These are phyloP conservation scores for Acmispon strigosus DNA, from an alignment of 306 rosid species.

Conservation along the genomic window DNA sequence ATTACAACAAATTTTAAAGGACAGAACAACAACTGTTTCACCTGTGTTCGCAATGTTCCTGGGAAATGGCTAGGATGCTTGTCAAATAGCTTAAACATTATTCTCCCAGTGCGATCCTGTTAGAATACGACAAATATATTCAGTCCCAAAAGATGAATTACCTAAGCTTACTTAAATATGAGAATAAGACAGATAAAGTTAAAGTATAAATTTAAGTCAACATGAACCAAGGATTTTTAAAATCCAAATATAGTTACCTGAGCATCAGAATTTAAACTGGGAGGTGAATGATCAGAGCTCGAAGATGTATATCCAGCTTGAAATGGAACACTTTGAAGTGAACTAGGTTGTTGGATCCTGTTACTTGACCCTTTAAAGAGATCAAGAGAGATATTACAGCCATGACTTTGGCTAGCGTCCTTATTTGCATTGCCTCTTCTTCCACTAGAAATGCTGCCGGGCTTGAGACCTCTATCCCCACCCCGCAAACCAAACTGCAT, in stretches of 20 bases:
- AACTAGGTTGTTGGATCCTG: constrained; percentile 41
- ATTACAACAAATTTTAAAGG: background rate
- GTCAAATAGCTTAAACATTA: constrained; percentile 76
- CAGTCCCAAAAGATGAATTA: constrained; percentile 8
- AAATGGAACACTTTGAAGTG: constrained; percentile 57
- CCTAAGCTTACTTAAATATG: background rate
- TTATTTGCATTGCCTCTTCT: constrained; percentile 29
- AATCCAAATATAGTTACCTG: constrained; percentile 64
- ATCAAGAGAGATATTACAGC: constrained; percentile 55
- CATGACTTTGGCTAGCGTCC: constrained; percentile 38
- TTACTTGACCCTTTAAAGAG: constrained; percentile 61
- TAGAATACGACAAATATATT: constrained; percentile 10
- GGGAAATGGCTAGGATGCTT: constrained; percentile 93
- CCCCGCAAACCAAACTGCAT: constrained; percentile 62
- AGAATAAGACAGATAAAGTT: background rate
- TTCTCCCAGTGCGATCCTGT: constrained; percentile 83
- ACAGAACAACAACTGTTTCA: constrained; percentile 13
- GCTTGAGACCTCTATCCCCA: constrained; percentile 34
- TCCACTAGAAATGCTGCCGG: constrained; percentile 29
- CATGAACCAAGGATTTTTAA: background rate
- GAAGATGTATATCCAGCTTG: constrained; percentile 85
- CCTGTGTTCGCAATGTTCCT: constrained; percentile 71
- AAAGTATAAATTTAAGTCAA: background rate
- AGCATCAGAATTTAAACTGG: constrained; percentile 76
- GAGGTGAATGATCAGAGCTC: constrained; percentile 83